Evolutionary conservation across 495 filamentous ascomycete genomes (phyloP).

Genomic region (Aspergillus sclerotiicarbonarius): DNA sequence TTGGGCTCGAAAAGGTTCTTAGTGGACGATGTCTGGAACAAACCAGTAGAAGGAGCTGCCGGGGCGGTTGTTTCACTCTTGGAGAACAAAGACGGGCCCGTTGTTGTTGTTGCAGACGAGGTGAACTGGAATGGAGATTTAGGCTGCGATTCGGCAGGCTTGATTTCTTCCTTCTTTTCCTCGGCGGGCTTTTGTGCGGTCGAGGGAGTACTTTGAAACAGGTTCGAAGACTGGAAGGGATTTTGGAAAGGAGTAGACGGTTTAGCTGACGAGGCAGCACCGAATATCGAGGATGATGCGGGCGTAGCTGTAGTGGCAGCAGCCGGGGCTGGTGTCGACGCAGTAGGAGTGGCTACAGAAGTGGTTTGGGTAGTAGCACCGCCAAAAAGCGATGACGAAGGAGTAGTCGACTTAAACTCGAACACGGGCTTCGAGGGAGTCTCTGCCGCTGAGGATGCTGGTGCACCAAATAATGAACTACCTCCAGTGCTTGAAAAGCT

Average conservation of each 20-base stretch:
- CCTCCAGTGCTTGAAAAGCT: slow-evolving; percentile 13
- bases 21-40: slow-evolving; percentile 21
- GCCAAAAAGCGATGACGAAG: slow-evolving; percentile 24
- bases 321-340: slow-evolving; percentile 9
- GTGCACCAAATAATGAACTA: slow-evolving; percentile 17
- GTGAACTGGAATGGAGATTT: slow-evolving; percentile 15
- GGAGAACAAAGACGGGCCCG: slow-evolving; percentile 20
- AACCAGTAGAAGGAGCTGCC: slow-evolving; percentile 12
- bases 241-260: slow-evolving; percentile 20
- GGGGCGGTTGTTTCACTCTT: slow-evolving; percentile 13
- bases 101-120: slow-evolving; percentile 9
- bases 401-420: slow-evolving; percentile 19
- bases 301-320: slow-evolving; percentile 13
- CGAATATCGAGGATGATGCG: slow-evolving; percentile 22
- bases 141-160: slow-evolving; percentile 11
- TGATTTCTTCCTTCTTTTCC: slow-evolving; percentile 16
- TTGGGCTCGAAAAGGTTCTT: slow-evolving; percentile 26
- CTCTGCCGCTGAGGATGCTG: slow-evolving; percentile 15
- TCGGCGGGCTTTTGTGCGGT: slow-evolving; percentile 14
- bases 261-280: slow-evolving; percentile 18
- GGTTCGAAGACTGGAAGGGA: slow-evolving; percentile 23
- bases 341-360: slow-evolving; percentile 15
- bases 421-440: slow-evolving; percentile 26
- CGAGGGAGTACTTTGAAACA: slow-evolving; percentile 16
- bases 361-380: slow-evolving; percentile 19